Conservation (phyloP, 23 red algal genomes). For the Gracilaria domingensis region DNA sequence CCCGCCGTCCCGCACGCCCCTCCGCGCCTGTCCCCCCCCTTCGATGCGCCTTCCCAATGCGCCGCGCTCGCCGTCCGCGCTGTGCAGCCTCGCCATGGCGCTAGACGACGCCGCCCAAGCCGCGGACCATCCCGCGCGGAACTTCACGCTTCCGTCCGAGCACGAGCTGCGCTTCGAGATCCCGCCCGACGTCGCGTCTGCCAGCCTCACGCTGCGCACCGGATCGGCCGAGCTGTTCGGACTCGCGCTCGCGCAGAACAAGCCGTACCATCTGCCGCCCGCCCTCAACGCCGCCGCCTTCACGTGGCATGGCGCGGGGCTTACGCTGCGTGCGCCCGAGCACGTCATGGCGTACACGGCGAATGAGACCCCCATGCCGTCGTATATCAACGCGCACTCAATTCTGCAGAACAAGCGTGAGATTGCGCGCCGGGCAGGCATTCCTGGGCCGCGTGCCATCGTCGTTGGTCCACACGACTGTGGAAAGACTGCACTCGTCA, state of each 20-base stretch:
- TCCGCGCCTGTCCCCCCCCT: too few species aligned
- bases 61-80: conserved; percentile 67
- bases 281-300: conserved; percentile 78
- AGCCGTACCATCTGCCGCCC: conserved; percentile 47
- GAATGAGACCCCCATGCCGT: conserved; percentile 89
- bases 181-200: conserved; percentile 46
- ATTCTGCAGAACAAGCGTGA: conserved; percentile 80
- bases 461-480: conserved; percentile 87
- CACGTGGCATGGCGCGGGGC: conserved; percentile 91
- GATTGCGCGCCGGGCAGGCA: conserved; percentile 12
- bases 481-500: conserved; percentile 87
- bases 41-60: conserved; percentile 3
- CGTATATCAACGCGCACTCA: conserved; percentile 76
- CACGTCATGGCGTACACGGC: conserved; percentile 89
- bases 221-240: conserved; percentile 95
- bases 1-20: not conserved
- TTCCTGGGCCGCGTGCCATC: conserved; percentile 76
- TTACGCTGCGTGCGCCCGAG: conserved; percentile 57
- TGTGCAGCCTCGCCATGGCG: conserved; percentile 28
- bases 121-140: not conserved
- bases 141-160: conserved; percentile 40
- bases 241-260: conserved; percentile 74
- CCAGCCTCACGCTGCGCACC: conserved; percentile 58
- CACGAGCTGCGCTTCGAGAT: conserved; percentile 95
- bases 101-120: not conserved